Evolutionary conservation across 306 rosid genomes (phyloP), one percentile per base, ranked within the genome.

Genomic region (Prunus dulcis): DNA sequence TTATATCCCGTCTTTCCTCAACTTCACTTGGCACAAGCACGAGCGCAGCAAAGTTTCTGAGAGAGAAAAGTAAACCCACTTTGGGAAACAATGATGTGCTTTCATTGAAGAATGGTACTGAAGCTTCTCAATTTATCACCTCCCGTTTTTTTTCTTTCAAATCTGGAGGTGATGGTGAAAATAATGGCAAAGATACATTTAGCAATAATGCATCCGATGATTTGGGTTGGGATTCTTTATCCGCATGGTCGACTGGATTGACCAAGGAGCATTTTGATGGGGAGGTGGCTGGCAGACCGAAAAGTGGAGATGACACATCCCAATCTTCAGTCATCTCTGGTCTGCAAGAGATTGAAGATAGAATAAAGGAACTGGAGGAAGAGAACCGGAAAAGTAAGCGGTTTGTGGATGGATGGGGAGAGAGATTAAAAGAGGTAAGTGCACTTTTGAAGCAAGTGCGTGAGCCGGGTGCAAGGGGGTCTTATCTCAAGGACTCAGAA

Each of bases 391-490:
- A 67, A 43, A 75, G 90, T 53, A 83, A 82, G 81, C 65, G 18
- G 1, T 88, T 50, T 74, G 87, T 89, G 25, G 91, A 90, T n/a
- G 85, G 86, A 17, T 92, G 96, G 98, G 73, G 72, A 0, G 61
- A 71, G 0, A 75, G 96, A 64, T 70, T 93, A 90, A 17, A 20
- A 50, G 94, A 93, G 78, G 82, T 83, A 1, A 62, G 81, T 72
- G 80, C 74, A 49, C 43, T 88, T 76, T 46, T 91, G 85, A 86
- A 93, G 82, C 98, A 91, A 82, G 85, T 90, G 6, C 84, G n/a
- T 12, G 97, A 93, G 51, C 98, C 98, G 18, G 98, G 98, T 64
- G 97, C 88, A 0, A 84, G 98, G 80, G 97, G 98, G 5, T 86
- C 97, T 41, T 88, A 90, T 75, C 86, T 95, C 66, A 95, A 90